phyloP scores from a whole-genome alignment of 2,329 filamentous ascomycete species.

The Paraphaeosphaeria minitans region DNA sequence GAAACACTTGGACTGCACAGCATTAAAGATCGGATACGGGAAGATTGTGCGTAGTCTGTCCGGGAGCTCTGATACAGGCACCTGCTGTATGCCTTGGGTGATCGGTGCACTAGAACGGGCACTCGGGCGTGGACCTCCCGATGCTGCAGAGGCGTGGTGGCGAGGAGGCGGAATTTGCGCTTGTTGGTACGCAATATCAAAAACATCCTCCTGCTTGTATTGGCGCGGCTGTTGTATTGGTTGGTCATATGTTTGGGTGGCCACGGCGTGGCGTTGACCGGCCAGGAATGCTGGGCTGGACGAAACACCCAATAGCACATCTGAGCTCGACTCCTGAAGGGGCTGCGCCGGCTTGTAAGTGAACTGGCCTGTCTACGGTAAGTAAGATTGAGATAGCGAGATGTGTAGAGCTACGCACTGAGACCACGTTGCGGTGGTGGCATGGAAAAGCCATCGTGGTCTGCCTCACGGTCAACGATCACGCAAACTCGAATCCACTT shows the following conservation, averaged over 20 bases:
- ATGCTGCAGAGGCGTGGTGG: constrained; percentile 1
- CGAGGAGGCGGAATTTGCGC: neutral
- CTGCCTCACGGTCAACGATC: neutral
- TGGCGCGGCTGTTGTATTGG: neutral
- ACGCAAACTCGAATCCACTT: neutral
- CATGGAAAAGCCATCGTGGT: neutral
- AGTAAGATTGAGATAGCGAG: neutral
- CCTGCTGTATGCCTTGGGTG: constrained; percentile 64
- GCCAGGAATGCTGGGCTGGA: constrained; percentile 51
- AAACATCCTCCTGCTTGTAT: neutral
- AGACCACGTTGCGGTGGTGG: neutral
- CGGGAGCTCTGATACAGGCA: constrained; percentile 66
- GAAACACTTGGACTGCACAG: constrained; percentile 82
- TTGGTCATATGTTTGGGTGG: constrained; percentile 8
- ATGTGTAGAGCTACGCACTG: constrained; percentile 11
- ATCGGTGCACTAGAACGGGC: constrained; percentile 35
- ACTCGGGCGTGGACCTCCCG: neutral
- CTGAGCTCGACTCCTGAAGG: constrained; percentile 35
- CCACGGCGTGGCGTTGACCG: constrained; percentile 33
- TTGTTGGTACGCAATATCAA: neutral
- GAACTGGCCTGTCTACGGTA: constrained; percentile 24
- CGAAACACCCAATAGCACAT: constrained; percentile 29
- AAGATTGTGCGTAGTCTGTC: constrained; percentile 74
- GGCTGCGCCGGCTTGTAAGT: constrained; percentile 26
- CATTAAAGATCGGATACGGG: constrained; percentile 77